phyloP scores from a whole-genome alignment of 345 rosid genomes.

The Arabidopsis arenosa region DNA sequence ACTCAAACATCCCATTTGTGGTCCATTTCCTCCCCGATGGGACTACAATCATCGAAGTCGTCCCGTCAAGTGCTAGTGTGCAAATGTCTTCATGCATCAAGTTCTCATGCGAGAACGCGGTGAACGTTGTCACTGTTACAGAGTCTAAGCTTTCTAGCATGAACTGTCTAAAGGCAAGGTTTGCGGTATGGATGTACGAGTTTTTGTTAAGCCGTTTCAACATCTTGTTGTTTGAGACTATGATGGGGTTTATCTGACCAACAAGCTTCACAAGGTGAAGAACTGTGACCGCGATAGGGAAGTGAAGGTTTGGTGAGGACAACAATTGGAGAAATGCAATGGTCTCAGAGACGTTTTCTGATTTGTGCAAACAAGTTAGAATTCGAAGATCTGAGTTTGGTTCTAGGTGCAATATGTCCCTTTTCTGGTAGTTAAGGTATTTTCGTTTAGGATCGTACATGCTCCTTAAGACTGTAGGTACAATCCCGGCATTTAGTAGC shows the following conservation, averaged over 20 bases:
- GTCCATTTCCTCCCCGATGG: constrained; percentile 43
- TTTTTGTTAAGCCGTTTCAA: not conserved
- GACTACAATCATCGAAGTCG: constrained; percentile 12
- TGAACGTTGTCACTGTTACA: constrained; percentile 6
- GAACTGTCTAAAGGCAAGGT: constrained; percentile 27
- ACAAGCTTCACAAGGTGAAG: constrained; percentile 58
- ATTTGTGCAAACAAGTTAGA: constrained; percentile 57
- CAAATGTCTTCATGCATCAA: constrained; percentile 37
- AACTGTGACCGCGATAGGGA: constrained; percentile 47
- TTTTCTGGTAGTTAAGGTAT: constrained; percentile 17
- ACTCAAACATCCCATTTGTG: constrained; percentile 40
- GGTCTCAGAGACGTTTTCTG: constrained; percentile 38
- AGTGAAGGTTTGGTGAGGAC: constrained; percentile 37
- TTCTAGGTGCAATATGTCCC: constrained; percentile 27
- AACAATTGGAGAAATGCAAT: constrained; percentile 46
- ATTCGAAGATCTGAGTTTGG: constrained; percentile 41
- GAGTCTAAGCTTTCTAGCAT: constrained; percentile 27
- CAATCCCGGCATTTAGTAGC: constrained; percentile 23
- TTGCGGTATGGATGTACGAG: constrained; percentile 29
- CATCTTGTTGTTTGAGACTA: constrained; percentile 47
- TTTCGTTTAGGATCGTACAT: constrained; percentile 33
- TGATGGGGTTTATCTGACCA: constrained; percentile 49
- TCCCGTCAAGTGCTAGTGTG: constrained; percentile 28
- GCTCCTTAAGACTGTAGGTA: constrained; percentile 8
- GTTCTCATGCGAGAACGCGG: constrained; percentile 25